Conservation (phyloP, 805 yeast genomes). For the Nakazawaea ernobii region DNA sequence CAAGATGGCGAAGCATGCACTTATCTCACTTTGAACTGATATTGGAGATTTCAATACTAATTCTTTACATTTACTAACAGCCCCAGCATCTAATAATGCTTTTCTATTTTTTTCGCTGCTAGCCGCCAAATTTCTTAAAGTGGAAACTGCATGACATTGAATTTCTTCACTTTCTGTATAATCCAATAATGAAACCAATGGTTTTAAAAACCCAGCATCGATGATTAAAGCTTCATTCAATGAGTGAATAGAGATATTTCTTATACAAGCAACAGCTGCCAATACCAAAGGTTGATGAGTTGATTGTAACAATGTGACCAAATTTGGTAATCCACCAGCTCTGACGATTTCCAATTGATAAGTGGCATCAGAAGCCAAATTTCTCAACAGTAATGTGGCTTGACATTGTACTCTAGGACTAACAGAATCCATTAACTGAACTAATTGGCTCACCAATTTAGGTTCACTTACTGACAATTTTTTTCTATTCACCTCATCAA, state of each 20-base stretch:
- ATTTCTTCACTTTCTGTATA: conserved; percentile 90
- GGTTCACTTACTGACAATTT: conserved; percentile 90
- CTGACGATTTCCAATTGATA: conserved; percentile 95
- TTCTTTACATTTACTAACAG: conserved; percentile 87
- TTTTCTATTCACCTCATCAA: conserved; percentile 86
- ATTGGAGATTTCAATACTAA: conserved; percentile 83
- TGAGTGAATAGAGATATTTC: conserved; percentile 96
- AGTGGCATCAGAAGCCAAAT: conserved; percentile 91
- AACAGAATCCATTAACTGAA: conserved; percentile 86
- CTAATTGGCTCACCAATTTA: conserved; percentile 80
- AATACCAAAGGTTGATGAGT: conserved; percentile 86
- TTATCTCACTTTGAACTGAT: conserved; percentile 90
- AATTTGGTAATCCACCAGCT: conserved; percentile 91
- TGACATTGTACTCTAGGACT: conserved; percentile 97
- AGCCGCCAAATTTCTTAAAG: conserved; percentile 93
- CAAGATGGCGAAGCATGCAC: conserved; percentile 94
- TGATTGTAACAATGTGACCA: conserved; percentile 84
- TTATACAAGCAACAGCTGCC: conserved; percentile 97
- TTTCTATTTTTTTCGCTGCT: conserved; percentile 88
- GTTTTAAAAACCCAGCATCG: conserved; percentile 93
- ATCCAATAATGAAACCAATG: conserved; percentile 79
- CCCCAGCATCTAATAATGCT: conserved; percentile 91
- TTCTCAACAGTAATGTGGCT: conserved; percentile 93
- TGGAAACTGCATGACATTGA: conserved; percentile 96
- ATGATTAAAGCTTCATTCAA: conserved; percentile 92